Evolutionary conservation across 306 rosid genomes (phyloP), one percentile per base, ranked within the genome.

Genomic region (Sphenostylis stenocarpa): DNA sequence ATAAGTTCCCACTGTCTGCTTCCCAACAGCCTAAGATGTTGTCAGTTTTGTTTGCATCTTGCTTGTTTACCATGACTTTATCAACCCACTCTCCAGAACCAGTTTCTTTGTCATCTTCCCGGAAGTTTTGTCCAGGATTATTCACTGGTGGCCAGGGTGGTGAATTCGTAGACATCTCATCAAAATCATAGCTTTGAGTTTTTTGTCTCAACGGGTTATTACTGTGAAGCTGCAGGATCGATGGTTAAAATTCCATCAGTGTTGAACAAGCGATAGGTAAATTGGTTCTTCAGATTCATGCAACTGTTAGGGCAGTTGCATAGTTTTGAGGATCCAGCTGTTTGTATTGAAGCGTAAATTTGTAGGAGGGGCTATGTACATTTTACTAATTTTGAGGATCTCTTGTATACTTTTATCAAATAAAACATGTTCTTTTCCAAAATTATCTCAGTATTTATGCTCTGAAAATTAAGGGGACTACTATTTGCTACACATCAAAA

Each of bases 21-120:
- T 83, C 96, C 98, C 98, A 94, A 43, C 90, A 77, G 38, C 83
- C 91, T 36, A 91, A 85, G 52, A 87, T 83, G 82, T 79, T 94
- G 38, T 80, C 94, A 39, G 75, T 53, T 77, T 80, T 86, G 83
- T 77, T 83, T 52, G 63, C 84, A 56, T 94, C 98, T 85, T 51
- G 96, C 81, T 90, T 94, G 93, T 94, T 94, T 73, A 94, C 98
- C 98, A 94, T 94, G 39, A 94, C 98, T 82, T 94, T 94, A 75
- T 94, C 98, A 38, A 94, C 93, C 98, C 98, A 94, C 44, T 91
- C 95, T 9, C 95, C 97, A 0, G 87, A 76, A 72, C 82, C 87
- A 55, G 65, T 77, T 77, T 91, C 98, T 77, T 56, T 90, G 55
- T 91, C 97, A n/a, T 94, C 96, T 49, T 94, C 98, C 52, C 76